These are phyloP conservation scores for Mucor racemosus DNA, from an alignment of 371 early-diverging fungal species.

Conservation along the genomic window DNA sequence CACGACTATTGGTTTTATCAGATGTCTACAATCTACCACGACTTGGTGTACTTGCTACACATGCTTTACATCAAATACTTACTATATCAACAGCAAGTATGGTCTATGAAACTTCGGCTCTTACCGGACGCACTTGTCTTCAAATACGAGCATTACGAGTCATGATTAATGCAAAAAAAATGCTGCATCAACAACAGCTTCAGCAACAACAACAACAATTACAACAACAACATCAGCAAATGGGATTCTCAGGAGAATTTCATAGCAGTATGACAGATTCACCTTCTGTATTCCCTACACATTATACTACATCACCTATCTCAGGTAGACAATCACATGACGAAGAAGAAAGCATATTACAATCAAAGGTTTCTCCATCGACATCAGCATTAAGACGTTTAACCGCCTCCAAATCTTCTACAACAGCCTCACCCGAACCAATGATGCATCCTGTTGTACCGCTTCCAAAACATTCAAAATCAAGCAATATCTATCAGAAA, in stretches of 20 bases:
- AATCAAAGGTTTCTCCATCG: not conserved
- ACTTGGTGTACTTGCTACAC: constrained; percentile 62
- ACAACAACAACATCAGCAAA: constrained; percentile 24
- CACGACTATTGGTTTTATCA: constrained; percentile 67
- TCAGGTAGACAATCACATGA: constrained; percentile 6
- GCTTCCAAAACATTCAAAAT: constrained; percentile 28
- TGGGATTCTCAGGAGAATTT: not conserved
- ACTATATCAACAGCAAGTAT: constrained; percentile 72
- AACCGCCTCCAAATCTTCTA: constrained; percentile 28
- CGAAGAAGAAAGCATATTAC: constrained; percentile 8
- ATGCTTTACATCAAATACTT: constrained; percentile 71
- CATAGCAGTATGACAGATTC: constrained; percentile 19
- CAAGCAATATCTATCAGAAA: constrained; percentile 17
- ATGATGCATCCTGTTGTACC: constrained; percentile 4
- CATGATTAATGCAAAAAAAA: constrained; percentile 66
- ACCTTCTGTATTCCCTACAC: constrained; percentile 7
- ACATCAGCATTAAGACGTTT: constrained; percentile 17
- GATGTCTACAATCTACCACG: constrained; percentile 65
- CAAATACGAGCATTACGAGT: constrained; percentile 69
- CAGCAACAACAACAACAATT: constrained; percentile 43
- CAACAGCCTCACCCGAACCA: constrained; percentile 17
- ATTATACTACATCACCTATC: not conserved
- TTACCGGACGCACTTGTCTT: constrained; percentile 62
- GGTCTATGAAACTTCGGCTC: constrained; percentile 68
- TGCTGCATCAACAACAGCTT: constrained; percentile 60